Evolutionary conservation across 139 green algal genomes (phyloP), one percentile per base, ranked within the genome.

Genomic region (Asterochloris sp.): DNA sequence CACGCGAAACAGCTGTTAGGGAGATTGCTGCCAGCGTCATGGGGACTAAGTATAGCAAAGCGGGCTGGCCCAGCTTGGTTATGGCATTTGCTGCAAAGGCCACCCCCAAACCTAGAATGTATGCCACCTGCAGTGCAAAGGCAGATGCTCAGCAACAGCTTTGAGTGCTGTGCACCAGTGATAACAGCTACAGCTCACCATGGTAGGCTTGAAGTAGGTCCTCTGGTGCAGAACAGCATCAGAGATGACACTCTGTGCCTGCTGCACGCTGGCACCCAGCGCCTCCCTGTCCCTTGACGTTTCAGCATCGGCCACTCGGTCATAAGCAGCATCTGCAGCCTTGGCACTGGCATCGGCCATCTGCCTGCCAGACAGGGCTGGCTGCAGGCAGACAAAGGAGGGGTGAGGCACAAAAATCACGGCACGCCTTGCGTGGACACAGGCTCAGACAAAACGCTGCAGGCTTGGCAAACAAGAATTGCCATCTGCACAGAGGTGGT

Each of bases 61-160:
- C 86, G 0, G 95, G 94, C 87, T 98, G 94, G 0, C 93, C 95
- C 78, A 96, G 47, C 21, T 91, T 82, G 0, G 94, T 98, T 10
- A 96, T 83, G n/a, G 85, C 86, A 86, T 97, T 98, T 21, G 90
- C 94, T 1, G 84, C 91, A 86, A 98, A 97, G 0, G 95, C 94
- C 19, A 89, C 73, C 29, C 89, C 68, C 28, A 98, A 87, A 1
- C 95, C 95, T 17, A 83, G 69, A 15, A 94, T 79, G 78, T 98
- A 97, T 0, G 93, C 89, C 15, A 27, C 82, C 82, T 85, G 82
- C 24, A 77, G 64, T 69, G 60, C 76, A 69, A 54, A 8, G 21
- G 66, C 66, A 21, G 21, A 71, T 21, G 66, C 17, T 71, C 66
- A 71, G 21, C 19, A 71, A 71, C 66, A 71, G 66, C 66, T 71